These are phyloP conservation scores for Rhododendron henanense DNA, from an alignment of 148 eudicot species.

Conservation along the genomic window DNA sequence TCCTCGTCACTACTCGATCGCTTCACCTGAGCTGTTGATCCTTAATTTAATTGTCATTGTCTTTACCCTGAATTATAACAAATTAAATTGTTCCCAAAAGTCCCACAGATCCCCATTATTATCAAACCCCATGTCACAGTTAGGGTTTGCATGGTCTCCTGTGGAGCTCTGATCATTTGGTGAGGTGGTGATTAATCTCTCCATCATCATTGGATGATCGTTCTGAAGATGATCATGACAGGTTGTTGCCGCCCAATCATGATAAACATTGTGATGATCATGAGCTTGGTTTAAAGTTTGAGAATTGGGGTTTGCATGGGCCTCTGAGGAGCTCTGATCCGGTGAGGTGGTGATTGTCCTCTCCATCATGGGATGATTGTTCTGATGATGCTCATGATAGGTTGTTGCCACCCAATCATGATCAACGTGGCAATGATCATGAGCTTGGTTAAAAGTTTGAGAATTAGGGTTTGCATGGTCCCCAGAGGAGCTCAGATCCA, in stretches of 20 bases:
- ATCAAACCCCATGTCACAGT: background rate
- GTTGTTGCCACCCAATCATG: background rate
- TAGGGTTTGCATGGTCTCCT: background rate
- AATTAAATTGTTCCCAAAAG: constrained; percentile 15
- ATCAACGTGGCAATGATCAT: background rate
- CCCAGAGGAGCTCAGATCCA: constrained; percentile 11
- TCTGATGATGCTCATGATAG: background rate
- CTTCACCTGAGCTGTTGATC: background rate
- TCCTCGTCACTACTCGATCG: background rate
- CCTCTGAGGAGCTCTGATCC: constrained; percentile 13
- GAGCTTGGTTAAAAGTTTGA: background rate
- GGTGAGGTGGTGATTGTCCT: background rate
- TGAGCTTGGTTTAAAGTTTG: background rate
- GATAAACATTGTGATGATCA: background rate
- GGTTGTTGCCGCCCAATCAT: background rate
- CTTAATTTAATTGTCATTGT: background rate
- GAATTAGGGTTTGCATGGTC: constrained; percentile 9
- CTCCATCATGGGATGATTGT: background rate
- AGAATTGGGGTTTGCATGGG: constrained; percentile 5
- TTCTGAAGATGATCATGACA: background rate
- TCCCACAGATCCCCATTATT: constrained; percentile 1
- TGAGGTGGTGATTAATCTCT: background rate
- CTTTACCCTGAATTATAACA: background rate
- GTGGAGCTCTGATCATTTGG: constrained; percentile 3
- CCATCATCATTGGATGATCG: background rate